Evolutionary conservation across 495 filamentous ascomycete genomes (phyloP).

Genomic region (Letharia columbiana): DNA sequence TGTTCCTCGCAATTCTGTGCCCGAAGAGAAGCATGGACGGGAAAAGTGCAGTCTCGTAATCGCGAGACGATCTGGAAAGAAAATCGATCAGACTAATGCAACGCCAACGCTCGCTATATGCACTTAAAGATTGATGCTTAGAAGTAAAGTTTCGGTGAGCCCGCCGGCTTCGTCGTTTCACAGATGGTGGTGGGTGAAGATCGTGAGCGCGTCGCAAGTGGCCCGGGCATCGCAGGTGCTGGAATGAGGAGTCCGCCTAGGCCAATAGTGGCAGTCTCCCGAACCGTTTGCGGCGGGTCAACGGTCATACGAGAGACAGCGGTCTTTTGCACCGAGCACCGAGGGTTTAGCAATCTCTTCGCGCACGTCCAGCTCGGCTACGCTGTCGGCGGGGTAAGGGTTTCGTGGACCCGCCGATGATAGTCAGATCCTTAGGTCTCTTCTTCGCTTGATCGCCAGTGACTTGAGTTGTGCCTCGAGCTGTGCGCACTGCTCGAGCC

Average conservation of each 20-base stretch:
- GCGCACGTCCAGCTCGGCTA: not conserved
- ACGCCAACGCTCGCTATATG: not conserved
- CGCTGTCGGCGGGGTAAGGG: not conserved
- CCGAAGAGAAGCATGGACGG: too few relatives aligned
- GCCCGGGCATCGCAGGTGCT: not conserved
- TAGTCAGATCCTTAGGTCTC: not conserved
- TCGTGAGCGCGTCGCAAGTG: not conserved
- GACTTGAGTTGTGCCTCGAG: slow-evolving; percentile 15
- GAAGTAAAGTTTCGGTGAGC: not conserved
- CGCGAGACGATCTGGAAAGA: not conserved
- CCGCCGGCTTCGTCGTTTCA: not conserved
- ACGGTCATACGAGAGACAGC: not conserved
- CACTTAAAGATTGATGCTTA: not conserved
- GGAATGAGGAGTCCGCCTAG: not conserved
- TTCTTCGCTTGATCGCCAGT: slow-evolving; percentile 10
- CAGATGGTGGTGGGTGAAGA: not conserved
- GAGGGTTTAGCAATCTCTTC: not conserved
- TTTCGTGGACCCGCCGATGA: not conserved
- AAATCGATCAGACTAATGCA: not conserved
- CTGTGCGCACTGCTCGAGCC: slow-evolving; percentile 8
- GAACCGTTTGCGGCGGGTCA: not conserved
- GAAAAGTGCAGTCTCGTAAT: too few relatives aligned
- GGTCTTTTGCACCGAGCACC: not conserved
- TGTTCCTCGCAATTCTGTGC: too few relatives aligned
- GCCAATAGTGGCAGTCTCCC: not conserved